Base-by-base conservation (phyloP, 441 rosid species). In the Viola pubescens region DNA sequence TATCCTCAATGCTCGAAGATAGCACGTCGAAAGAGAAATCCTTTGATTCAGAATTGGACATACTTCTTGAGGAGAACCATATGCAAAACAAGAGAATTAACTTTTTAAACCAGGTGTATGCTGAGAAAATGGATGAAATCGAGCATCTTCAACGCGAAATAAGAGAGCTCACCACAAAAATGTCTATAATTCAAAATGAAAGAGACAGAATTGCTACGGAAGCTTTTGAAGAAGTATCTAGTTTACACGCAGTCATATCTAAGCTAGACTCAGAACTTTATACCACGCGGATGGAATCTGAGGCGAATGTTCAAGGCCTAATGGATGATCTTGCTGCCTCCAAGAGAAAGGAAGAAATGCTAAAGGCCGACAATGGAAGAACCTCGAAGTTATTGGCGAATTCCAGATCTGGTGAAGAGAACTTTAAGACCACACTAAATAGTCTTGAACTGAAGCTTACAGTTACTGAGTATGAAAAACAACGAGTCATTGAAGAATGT, bases 391-490 rank as follows among this genome's bases (percentile, higher is more conserved):
- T 52, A 67, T 60, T 75, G 75, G 76, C 72, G 70, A 71, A 56
- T 66, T 61, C 58, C 71, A 77, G 63, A 66, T 77, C 68, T 4
- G 58, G 62, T 37, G 88, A 85, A 76, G 86, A 75, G 63, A 73
- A 79, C 14, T 66, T 79, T 7, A 72, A 68, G 73, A 70, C 74
- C 49, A 54, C 44, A 9, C 46, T 75, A 14, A 76, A 75, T 46
- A 76, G 55, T 39, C 81, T 82, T 13, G 88, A 82, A 63, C 63
- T 73, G 54, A 81, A 73, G 76, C 82, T 81, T 11, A 76, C 82
- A n/a, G 81, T 79, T 40, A 82, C 81, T 7, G 85, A 82, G 60
- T 79, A 76, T 40, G 87, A 85, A 64, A 59, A 73, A 12, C 81
- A 75, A 50, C 56, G 65, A 67, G 69, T 78, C 53, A 41, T 70